phyloP scores from a whole-genome alignment of 2,329 filamentous ascomycete species.

The Byssoonygena ceratinophila region DNA sequence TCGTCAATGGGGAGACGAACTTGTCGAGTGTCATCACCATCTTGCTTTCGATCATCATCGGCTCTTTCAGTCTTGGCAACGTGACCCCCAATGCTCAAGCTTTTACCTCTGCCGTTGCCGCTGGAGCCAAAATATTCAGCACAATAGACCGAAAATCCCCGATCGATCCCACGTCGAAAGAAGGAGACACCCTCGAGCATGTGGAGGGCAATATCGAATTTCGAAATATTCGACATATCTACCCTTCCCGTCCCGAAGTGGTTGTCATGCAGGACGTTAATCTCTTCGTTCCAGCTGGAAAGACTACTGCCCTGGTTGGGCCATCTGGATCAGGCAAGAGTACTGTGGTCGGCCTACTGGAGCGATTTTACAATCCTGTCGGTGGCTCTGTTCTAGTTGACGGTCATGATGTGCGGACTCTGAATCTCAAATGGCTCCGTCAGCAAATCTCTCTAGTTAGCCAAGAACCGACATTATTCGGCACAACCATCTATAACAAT shows the following conservation, averaged over 20 bases:
- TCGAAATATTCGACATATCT: conserved; percentile 78
- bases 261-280: conserved; percentile 76
- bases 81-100: conserved; percentile 77
- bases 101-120: conserved; percentile 71
- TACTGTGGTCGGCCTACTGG: conserved; percentile 84
- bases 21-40: conserved; percentile 71
- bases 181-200: conserved; percentile 61
- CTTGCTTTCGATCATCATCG: conserved; percentile 83
- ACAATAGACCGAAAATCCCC: conserved; percentile 85
- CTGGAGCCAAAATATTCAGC: conserved; percentile 81
- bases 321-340: conserved; percentile 91
- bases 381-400: conserved; percentile 69
- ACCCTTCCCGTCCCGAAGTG: conserved; percentile 84
- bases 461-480: conserved; percentile 86
- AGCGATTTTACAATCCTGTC: conserved; percentile 89
- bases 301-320: conserved; percentile 85
- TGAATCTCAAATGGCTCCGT: conserved; percentile 84
- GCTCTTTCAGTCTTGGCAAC: conserved; percentile 81
- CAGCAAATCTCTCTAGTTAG: conserved; percentile 87
- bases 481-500: conserved; percentile 78
- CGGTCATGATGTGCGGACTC: conserved; percentile 63
- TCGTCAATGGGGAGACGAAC: conserved; percentile 54
- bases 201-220: conserved; percentile 72
- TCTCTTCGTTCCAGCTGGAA: conserved; percentile 72
- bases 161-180: conserved; percentile 61